These are phyloP conservation scores for Quercus agrifolia DNA, from an alignment of 306 rosid species.

Conservation along the genomic window DNA sequence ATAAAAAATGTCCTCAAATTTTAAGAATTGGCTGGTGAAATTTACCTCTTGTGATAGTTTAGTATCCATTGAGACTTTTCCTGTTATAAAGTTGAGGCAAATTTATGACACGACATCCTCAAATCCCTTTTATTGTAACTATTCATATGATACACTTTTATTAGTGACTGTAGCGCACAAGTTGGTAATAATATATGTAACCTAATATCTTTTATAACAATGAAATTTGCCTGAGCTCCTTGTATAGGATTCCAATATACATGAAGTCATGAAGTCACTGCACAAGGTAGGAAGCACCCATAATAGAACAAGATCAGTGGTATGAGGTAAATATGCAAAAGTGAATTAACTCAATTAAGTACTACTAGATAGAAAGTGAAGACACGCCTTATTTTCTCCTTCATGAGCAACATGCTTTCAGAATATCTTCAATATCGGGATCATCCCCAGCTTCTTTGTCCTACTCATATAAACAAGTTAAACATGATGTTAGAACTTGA, in stretches of 20 bases:
- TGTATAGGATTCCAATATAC: not conserved
- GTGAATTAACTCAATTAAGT: no score
- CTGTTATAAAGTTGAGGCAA: no score
- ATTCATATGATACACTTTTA: no score
- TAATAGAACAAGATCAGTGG: not conserved
- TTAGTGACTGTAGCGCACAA: not conserved
- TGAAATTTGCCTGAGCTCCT: not conserved
- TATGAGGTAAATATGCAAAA: not conserved
- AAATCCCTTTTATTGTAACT: no score
- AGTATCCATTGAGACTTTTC: no score
- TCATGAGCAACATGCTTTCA: slow-evolving; percentile 70
- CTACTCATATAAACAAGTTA: slow-evolving; percentile 32
- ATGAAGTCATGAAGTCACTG: not conserved
- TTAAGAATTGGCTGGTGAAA: no score
- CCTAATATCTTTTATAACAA: not conserved
- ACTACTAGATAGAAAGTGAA: not conserved
- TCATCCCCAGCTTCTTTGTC: slow-evolving; percentile 98
- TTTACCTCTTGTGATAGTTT: no score
- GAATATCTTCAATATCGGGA: slow-evolving; percentile 74
- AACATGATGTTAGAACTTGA: not conserved
- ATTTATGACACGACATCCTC: no score
- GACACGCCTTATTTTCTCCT: not conserved
- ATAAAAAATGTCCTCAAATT: no score
- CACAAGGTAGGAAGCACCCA: not conserved
- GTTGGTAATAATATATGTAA: not conserved